Evolutionary conservation across 306 rosid genomes (phyloP).

Genomic region (Pueraria montana): DNA sequence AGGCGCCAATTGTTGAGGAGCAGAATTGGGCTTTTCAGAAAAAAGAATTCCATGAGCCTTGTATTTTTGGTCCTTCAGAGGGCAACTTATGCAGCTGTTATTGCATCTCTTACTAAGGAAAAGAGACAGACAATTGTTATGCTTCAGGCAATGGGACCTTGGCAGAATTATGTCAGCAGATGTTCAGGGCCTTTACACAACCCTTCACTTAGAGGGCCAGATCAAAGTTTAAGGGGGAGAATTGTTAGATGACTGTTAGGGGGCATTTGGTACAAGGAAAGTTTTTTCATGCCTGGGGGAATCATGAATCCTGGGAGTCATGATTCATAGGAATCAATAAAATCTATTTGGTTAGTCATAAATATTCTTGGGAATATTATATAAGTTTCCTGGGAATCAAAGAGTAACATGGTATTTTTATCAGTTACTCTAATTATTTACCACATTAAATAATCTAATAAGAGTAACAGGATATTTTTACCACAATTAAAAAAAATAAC

Average conservation of each 20-base stretch:
- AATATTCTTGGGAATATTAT: too few relatives aligned
- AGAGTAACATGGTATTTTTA: too few relatives aligned
- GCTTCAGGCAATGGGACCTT: not conserved
- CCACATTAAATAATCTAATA: too few relatives aligned
- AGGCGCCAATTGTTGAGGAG: not conserved
- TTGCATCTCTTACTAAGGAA: not conserved
- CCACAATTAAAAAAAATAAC: too few relatives aligned
- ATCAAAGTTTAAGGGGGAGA: not conserved
- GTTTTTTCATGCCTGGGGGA: too few relatives aligned
- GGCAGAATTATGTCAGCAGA: not conserved
- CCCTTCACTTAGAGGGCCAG: conserved; percentile 4
- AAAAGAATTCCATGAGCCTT: not conserved
- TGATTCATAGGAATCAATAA: too few relatives aligned
- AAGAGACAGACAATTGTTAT: not conserved
- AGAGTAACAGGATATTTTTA: too few relatives aligned
- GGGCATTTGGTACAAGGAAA: too few relatives aligned
- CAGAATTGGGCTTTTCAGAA: not conserved
- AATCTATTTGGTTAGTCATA: too few relatives aligned
- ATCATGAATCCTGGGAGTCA: too few relatives aligned
- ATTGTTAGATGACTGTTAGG: not conserved
- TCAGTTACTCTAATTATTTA: too few relatives aligned
- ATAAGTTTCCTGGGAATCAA: too few relatives aligned
- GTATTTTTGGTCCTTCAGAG: not conserved
- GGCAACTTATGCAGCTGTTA: not conserved
- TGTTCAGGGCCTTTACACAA: not conserved